A percentile compares a stretch with the other conserved stretches of the same genome.
phyloP scores from a whole-genome alignment of 495 filamentous ascomycete species.

The Hyaloscypha hepaticicola region DNA sequence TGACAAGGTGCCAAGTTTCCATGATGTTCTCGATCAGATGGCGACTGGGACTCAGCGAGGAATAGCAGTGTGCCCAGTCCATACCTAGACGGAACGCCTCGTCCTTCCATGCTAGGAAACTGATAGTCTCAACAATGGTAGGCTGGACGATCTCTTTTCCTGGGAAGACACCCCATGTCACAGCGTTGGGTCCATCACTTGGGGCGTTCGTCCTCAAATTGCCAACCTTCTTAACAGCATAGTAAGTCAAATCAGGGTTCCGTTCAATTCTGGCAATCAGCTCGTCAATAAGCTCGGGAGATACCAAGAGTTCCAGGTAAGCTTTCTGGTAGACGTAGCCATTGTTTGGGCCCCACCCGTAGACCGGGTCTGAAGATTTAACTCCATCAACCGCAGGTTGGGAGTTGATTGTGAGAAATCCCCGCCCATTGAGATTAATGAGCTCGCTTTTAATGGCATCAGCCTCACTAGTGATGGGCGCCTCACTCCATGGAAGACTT shows the following conservation, averaged over 20 bases:
- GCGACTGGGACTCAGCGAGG: slow-evolving; percentile 74
- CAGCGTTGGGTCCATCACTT: slow-evolving; percentile 85
- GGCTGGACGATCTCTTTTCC: slow-evolving; percentile 99
- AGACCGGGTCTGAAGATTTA: slow-evolving; percentile 79
- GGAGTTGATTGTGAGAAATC: slow-evolving; percentile 94
- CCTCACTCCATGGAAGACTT: slow-evolving; percentile 92
- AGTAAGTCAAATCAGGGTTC: slow-evolving; percentile 84
- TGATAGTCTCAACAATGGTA: slow-evolving; percentile 97
- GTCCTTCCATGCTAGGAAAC: slow-evolving; percentile 98
- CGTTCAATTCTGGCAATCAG: slow-evolving; percentile 76
- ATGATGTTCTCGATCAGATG: slow-evolving; percentile 78
- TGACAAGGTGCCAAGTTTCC: slow-evolving; percentile 89
- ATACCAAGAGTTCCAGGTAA: slow-evolving; percentile 88
- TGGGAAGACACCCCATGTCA: slow-evolving; percentile 99
- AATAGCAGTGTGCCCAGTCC: slow-evolving; percentile 92
- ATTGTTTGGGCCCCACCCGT: slow-evolving; percentile 92
- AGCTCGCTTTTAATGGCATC: slow-evolving; percentile 73
- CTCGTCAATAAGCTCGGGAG: slow-evolving; percentile 73
- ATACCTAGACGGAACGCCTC: slow-evolving; percentile 90
- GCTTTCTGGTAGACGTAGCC: slow-evolving; percentile 99
- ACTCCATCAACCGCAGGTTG: slow-evolving; percentile 95
- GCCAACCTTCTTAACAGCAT: slow-evolving; percentile 80
- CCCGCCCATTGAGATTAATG: slow-evolving; percentile 77
- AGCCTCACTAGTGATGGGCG: slow-evolving; percentile 78
- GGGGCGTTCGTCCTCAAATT: slow-evolving; percentile 81